Evolutionary conservation across 768 basidiomycete genomes (phyloP), one percentile per base, ranked within the genome.

Genomic region (Mycena kentingensis): DNA sequence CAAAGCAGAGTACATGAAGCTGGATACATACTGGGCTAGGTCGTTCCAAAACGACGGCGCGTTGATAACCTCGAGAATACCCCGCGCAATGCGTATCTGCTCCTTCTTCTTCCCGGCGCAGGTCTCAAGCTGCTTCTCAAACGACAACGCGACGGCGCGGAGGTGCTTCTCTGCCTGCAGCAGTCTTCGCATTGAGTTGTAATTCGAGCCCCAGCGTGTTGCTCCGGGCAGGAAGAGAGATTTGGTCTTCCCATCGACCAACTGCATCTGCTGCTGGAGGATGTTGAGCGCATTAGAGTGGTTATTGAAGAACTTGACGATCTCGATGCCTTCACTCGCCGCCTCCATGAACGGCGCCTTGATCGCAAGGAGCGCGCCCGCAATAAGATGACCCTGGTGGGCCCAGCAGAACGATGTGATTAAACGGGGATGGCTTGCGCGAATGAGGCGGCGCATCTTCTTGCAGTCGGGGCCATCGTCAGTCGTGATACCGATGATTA

Each of bases 221-320:
- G 63, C 10, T n/a, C 64, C 51, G n/a, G 52, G 63, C 38, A 56
- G 52, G 24, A 58, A 39, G 2, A 58, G 44, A 13, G 66, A 61
- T 4, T 63, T 34, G 11, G 29, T 12, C 19, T 60, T 59, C 15
- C 55, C 50, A 12, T 38, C 39, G 6, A 44, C 50, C n/a, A 35
- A 24, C 11, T 25, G n/a, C 46, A 65, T 57, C 21, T 60, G 57
- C 5, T 46, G 32, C 2, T 56, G 47, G 15, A 70, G 54, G 21
- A 63, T 24, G 11, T 52, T 58, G 2, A 67, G 55, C 0, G 66
- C 61, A 3, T 15, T 25, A 3, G 52, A 32, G 32, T 70, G 68
- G 52, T 64, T 66, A 44, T 66, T 68, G 38, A 68, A 67, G 61
- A 62, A 70, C 25, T 63, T 63, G 34, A 67, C 52, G 11, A 65